A percentile compares a stretch with the other conserved stretches of the same genome.
These are phyloP conservation scores for Aristolochia californica DNA, from an alignment of 164 flowering plant genomes.

Conservation along the genomic window DNA sequence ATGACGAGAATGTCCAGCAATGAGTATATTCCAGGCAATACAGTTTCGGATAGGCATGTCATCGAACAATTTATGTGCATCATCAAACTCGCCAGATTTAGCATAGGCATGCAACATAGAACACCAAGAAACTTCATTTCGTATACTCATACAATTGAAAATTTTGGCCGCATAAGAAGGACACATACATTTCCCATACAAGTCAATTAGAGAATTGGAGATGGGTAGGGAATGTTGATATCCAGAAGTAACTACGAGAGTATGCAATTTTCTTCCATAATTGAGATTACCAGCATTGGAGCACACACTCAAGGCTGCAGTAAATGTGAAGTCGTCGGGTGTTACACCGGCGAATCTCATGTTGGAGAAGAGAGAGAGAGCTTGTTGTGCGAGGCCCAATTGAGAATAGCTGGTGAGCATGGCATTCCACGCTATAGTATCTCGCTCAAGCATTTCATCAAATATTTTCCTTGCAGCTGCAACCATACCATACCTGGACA, in stretches of 20 bases:
- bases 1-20: slow-evolving; percentile 32
- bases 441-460: slow-evolving; percentile 56
- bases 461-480: slow-evolving; percentile 42
- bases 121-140: slow-evolving; percentile 66
- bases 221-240: slow-evolving; percentile 38
- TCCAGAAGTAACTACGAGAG: slow-evolving; percentile 35
- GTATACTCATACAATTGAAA: slow-evolving; percentile 33
- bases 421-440: slow-evolving; percentile 46
- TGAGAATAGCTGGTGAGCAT: slow-evolving; percentile 47
- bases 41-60: slow-evolving; percentile 35
- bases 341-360: slow-evolving; percentile 34
- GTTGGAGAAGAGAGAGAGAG: slow-evolving; percentile 28
- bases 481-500: slow-evolving; percentile 27
- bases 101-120: slow-evolving; percentile 49
- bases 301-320: slow-evolving; percentile 40
- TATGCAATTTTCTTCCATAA: slow-evolving; percentile 41
- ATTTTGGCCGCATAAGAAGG: slow-evolving; percentile 31
- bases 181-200: slow-evolving; percentile 58
- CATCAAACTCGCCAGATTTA: slow-evolving; percentile 26
- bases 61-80: slow-evolving; percentile 26
- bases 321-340: slow-evolving; percentile 50
- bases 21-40: slow-evolving; percentile 56
- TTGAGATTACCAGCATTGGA: slow-evolving; percentile 24
- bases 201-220: slow-evolving; percentile 50
- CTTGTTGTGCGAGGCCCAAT: slow-evolving; percentile 31